phyloP scores from a whole-genome alignment of 768 basidiomycete species.

The Termitomyces sp. region DNA sequence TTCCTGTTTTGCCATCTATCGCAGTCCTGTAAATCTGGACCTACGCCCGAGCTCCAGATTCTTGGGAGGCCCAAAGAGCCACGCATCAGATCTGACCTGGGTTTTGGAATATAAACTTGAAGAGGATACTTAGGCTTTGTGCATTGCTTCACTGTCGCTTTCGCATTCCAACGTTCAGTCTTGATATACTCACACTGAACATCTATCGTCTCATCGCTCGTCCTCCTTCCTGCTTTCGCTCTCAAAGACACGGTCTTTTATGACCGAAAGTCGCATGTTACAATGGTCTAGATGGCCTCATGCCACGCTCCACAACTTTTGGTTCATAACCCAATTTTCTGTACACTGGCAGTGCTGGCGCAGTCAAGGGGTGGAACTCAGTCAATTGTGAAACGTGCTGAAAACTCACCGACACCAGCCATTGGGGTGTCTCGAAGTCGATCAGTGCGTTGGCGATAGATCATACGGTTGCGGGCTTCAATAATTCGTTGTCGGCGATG shows the following conservation, averaged over 20 bases:
- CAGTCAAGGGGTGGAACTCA: constrained; percentile 40
- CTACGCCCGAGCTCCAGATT: background rate
- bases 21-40: background rate
- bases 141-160: background rate
- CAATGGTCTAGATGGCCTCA: constrained; percentile 39
- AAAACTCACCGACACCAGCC: constrained; percentile 36
- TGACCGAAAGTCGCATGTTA: constrained; percentile 50
- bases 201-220: constrained; percentile 13
- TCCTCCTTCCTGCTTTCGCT: constrained; percentile 8
- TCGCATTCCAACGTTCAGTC: too few relatives aligned
- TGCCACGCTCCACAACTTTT: constrained; percentile 36
- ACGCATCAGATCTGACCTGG: background rate
- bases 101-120: background rate
- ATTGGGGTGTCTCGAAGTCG: constrained; percentile 18
- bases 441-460: constrained; percentile 48
- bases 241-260: constrained; percentile 18
- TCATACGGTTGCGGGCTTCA: constrained; percentile 18
- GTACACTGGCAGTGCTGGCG: constrained; percentile 43
- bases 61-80: background rate
- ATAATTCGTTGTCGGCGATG: constrained; percentile 25
- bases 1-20: background rate
- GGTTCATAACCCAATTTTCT: constrained; percentile 46
- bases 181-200: constrained; percentile 25
- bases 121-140: background rate
- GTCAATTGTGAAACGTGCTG: constrained; percentile 50